phyloP scores from a whole-genome alignment of 208 protist species.

The Leishmania aethiopica region DNA sequence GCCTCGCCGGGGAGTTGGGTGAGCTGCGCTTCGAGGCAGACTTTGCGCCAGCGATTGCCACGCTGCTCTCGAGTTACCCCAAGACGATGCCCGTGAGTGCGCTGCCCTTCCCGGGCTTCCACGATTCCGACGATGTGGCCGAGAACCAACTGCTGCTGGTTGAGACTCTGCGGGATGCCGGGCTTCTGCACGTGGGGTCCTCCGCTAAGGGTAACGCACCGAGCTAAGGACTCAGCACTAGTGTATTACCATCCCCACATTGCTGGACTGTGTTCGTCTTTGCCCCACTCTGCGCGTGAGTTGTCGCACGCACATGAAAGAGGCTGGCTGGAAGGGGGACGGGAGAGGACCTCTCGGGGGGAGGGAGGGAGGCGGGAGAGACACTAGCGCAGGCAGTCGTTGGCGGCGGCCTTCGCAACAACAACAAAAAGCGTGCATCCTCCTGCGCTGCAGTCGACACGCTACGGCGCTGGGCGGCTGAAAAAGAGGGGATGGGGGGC shows the following conservation, averaged over 20 bases:
- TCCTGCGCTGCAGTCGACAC: neutral
- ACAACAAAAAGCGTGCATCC: neutral
- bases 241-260: neutral
- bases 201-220: conserved; percentile 1
- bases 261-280: neutral
- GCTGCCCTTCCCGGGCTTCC: conserved; percentile 62
- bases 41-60: conserved; percentile 68
- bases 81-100: conserved; percentile 33
- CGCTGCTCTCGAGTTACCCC: conserved; percentile 43
- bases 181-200: conserved; percentile 31
- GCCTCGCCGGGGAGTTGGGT: conserved; percentile 39
- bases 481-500: neutral
- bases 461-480: neutral
- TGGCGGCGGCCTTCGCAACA: neutral
- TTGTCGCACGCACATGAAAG: neutral
- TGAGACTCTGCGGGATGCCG: conserved; percentile 46
- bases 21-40: conserved; percentile 66
- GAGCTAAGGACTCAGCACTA: neutral
- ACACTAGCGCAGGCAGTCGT: neutral
- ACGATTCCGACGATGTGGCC: conserved; percentile 46
- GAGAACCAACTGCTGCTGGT: conserved; percentile 56
- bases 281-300: neutral
- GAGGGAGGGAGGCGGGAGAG: neutral
- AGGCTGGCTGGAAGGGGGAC: neutral
- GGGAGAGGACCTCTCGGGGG: neutral